Conservation (phyloP, 192 early-diverging fungal species). For the Mortierella alpina region DNA sequence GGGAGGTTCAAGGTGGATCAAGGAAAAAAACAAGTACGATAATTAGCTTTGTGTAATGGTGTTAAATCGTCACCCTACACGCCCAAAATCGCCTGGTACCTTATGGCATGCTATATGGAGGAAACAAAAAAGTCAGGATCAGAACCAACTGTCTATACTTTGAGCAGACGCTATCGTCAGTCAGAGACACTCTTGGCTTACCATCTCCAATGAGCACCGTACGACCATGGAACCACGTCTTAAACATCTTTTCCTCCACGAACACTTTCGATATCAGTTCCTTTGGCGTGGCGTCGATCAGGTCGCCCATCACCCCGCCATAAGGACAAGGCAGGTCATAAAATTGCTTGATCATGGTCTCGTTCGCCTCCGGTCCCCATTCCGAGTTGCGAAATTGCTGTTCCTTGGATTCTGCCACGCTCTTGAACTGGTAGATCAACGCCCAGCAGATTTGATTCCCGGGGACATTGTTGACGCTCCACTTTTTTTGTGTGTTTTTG, state of each 20-base stretch:
- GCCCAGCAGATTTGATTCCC: conserved; percentile 29
- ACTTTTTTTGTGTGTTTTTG: conserved; percentile 7
- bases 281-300: conserved; percentile 26
- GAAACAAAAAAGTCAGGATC: background rate
- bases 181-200: background rate
- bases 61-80: too few species aligned
- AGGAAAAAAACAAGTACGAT: background rate
- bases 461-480: conserved; percentile 8
- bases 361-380: conserved; percentile 21
- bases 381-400: conserved; percentile 20
- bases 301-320: conserved; percentile 22
- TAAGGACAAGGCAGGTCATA: background rate
- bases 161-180: background rate
- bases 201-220: conserved; percentile 35
- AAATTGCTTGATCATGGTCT: conserved; percentile 22
- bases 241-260: conserved; percentile 33
- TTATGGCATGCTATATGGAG: conserved; percentile 22
- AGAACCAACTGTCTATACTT: background rate
- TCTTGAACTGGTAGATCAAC: conserved; percentile 1
- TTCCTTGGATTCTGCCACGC: conserved; percentile 1
- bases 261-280: conserved; percentile 34
- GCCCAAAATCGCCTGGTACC: background rate
- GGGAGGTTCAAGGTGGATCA: background rate
- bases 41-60: background rate
- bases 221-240: conserved; percentile 32